Evolutionary conservation across 2,329 filamentous ascomycete genomes (phyloP).

Genomic region (Pseudogymnoascus destructans): DNA sequence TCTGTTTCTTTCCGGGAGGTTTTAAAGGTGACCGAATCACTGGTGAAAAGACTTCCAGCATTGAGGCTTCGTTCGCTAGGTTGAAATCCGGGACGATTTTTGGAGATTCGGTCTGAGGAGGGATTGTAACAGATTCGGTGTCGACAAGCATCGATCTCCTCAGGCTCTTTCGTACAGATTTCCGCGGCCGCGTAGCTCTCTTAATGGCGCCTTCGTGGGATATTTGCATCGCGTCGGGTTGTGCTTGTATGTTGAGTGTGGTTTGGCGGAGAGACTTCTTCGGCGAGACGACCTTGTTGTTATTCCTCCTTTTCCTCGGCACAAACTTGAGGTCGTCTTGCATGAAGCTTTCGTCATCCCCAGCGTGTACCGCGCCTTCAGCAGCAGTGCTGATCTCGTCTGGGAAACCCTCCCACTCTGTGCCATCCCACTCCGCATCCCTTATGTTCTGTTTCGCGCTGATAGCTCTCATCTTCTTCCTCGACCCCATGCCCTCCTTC

Average conservation of each 20-base stretch:
- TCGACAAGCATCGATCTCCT: constrained; percentile 9
- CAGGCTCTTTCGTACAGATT: constrained; percentile 18
- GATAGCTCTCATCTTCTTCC: constrained; percentile 27
- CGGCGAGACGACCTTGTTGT: constrained; percentile 24
- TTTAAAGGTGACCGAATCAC: background rate
- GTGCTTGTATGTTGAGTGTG: constrained; percentile 9
- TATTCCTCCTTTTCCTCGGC: constrained; percentile 25
- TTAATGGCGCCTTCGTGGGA: background rate
- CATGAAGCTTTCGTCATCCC: background rate
- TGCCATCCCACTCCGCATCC: constrained; percentile 24
- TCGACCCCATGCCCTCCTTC: constrained; percentile 23
- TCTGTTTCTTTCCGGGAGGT: background rate
- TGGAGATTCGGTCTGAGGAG: background rate
- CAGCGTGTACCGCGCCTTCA: background rate
- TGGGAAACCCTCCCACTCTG: constrained; percentile 1
- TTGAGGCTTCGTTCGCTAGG: background rate
- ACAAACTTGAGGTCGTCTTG: constrained; percentile 16
- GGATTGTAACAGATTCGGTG: background rate
- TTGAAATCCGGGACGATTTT: background rate
- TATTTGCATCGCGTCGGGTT: background rate
- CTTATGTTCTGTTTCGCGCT: constrained; percentile 26
- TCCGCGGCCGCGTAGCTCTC: constrained; percentile 15
- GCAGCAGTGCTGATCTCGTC: background rate
- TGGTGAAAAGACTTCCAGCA: background rate
- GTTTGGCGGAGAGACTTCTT: constrained; percentile 19